phyloP scores from a whole-genome alignment of 441 rosid genomes.

The Erysimum cheiri region DNA sequence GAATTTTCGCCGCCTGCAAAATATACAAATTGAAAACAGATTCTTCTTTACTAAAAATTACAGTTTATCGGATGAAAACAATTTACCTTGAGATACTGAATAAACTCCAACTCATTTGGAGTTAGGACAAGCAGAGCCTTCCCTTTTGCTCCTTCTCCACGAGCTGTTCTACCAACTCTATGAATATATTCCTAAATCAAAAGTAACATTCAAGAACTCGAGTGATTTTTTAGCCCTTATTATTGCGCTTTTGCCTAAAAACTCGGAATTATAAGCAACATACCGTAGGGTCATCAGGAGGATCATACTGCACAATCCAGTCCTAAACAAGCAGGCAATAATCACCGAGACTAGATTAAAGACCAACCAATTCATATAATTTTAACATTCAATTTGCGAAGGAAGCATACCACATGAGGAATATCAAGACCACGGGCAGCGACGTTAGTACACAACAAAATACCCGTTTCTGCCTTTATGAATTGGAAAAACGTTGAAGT shows the following conservation, averaged over 20 bases:
- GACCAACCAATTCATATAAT: constrained; percentile 12
- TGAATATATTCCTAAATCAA: constrained; percentile 85
- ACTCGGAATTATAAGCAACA: neutral
- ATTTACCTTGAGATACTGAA: constrained; percentile 79
- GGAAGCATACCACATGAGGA: constrained; percentile 83
- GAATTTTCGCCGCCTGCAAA: constrained; percentile 84
- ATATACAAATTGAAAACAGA: constrained; percentile 1
- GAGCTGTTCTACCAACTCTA: constrained; percentile 98
- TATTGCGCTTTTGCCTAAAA: constrained; percentile 8
- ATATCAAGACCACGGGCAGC: constrained; percentile 99
- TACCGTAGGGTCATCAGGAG: constrained; percentile 97
- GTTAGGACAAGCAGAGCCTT: constrained; percentile 88
- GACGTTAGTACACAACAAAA: constrained; percentile 91
- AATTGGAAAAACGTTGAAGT: constrained; percentile 89
- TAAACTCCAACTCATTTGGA: constrained; percentile 85
- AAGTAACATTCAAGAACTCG: constrained; percentile 15
- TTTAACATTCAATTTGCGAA: neutral
- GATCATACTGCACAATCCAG: constrained; percentile 97
- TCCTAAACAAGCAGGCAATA: constrained; percentile 58
- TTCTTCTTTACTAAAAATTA: constrained; percentile 1
- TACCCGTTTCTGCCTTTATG: constrained; percentile 86
- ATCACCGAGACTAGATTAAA: constrained; percentile 16
- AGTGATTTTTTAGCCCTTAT: constrained; percentile 2
- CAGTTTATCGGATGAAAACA: constrained; percentile 3
- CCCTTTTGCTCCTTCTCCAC: constrained; percentile 97